Evolutionary conservation across 148 eudicot genomes (phyloP).

Genomic region (Bassia scoparia): DNA sequence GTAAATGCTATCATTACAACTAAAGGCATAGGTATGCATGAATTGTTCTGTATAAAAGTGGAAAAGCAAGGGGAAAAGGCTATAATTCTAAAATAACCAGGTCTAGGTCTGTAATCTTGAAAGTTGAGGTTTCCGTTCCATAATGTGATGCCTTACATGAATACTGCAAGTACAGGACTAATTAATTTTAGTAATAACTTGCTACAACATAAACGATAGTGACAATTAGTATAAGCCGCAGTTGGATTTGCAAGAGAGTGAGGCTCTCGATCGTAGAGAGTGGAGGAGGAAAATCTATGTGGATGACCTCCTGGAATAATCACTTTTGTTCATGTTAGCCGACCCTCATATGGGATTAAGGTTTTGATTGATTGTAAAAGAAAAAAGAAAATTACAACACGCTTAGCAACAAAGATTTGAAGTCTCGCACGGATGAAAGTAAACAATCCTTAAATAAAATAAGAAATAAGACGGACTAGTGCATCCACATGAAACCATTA

Average conservation of each 20-base stretch:
- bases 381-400: background rate
- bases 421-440: background rate
- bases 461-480: background rate
- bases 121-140: slow-evolving; percentile 17
- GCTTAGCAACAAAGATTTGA: slow-evolving; percentile 1
- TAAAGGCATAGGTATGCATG: slow-evolving; percentile 18
- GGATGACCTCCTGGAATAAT: too few species aligned
- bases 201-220: background rate
- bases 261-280: too few species aligned
- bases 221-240: background rate
- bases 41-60: slow-evolving; percentile 17
- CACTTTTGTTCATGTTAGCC: too few species aligned
- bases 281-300: too few species aligned
- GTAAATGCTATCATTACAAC: slow-evolving; percentile 8
- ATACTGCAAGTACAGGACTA: slow-evolving; percentile 9
- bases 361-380: too few species aligned
- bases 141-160: slow-evolving; percentile 19
- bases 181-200: slow-evolving; percentile 1
- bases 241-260: background rate
- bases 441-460: too few species aligned
- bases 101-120: slow-evolving; percentile 12
- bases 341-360: too few species aligned
- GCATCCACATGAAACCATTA: background rate
- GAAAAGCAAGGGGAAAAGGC: slow-evolving; percentile 22
- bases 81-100: slow-evolving; percentile 2